Percentiles rank a stretch among this genome's conserved stretches.
Evolutionary conservation across 2,329 filamentous ascomycete species (phyloP).

Genomic region (Fusarium torulosum): DNA sequence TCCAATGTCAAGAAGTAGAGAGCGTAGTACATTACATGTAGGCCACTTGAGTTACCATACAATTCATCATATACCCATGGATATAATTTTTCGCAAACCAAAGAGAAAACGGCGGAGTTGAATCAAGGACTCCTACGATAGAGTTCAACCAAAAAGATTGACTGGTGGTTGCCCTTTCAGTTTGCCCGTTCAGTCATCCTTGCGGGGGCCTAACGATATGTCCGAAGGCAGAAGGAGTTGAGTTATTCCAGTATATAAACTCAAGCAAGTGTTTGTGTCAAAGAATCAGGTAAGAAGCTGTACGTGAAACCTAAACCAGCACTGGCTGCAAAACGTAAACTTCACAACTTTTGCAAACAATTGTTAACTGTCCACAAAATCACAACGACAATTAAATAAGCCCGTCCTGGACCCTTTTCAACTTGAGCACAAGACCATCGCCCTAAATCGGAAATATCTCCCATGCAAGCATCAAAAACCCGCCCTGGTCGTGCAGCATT

Average conservation of each 20-base stretch:
- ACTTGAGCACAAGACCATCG: slow-evolving; percentile 9
- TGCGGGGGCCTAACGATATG: background rate
- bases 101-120: background rate
- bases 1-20: too few relatives aligned
- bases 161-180: too few relatives aligned
- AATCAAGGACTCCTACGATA: background rate
- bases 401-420: background rate
- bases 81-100: too few relatives aligned
- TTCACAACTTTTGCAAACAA: background rate
- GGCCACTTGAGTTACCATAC: too few relatives aligned
- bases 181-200: too few relatives aligned
- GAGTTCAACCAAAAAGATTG: background rate
- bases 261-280: too few relatives aligned
- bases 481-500: slow-evolving; percentile 8
- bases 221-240: background rate
- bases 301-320: background rate
- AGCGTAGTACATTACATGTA: too few relatives aligned
- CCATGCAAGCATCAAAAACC: slow-evolving; percentile 3
- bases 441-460: slow-evolving; percentile 6
- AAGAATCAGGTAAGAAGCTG: background rate
- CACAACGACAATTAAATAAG: background rate
- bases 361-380: background rate
- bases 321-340: background rate
- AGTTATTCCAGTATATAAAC: background rate
- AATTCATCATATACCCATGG: too few relatives aligned